Conservation (phyloP, 305 asterid genomes). For the Stenogyne calaminthoides region DNA sequence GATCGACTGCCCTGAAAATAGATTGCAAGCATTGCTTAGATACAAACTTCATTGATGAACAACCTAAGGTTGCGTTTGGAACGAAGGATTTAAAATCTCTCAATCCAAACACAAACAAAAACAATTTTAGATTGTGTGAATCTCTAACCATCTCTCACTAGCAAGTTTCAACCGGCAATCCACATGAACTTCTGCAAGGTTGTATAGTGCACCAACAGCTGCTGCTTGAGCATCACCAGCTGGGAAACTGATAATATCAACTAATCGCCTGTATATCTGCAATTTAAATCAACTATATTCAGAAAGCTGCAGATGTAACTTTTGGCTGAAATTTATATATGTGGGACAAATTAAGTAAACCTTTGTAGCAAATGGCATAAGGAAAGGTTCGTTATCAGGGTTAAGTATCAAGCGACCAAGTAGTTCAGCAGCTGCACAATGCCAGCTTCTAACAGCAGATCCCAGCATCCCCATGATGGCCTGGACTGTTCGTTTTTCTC, state of each 20-base stretch:
- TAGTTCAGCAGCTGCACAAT: conserved; percentile 94
- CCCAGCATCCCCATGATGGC: conserved; percentile 88
- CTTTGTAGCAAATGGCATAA: conserved; percentile 83
- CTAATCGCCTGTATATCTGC: conserved; percentile 80
- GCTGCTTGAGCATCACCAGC: conserved; percentile 93
- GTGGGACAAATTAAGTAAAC: conserved; percentile 36
- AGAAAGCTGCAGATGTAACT: conserved; percentile 6
- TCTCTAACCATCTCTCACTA: conserved; percentile 80
- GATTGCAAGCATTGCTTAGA: neutral
- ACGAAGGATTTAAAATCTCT: neutral
- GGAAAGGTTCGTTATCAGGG: conserved; percentile 95
- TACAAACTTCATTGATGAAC: neutral
- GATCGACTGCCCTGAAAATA: conserved; percentile 84
- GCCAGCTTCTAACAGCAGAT: conserved; percentile 90
- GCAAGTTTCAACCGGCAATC: conserved; percentile 96
- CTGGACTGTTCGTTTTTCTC: conserved; percentile 84
- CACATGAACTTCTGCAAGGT: conserved; percentile 84
- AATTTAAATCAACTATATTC: conserved; percentile 4
- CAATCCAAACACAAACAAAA: neutral
- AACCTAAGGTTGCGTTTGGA: neutral
- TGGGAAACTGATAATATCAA: conserved; percentile 88
- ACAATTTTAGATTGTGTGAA: neutral
- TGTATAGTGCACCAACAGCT: conserved; percentile 91
- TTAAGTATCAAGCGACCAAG: conserved; percentile 89
- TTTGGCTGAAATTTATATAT: neutral